These are phyloP conservation scores for Candida taoyuanica DNA, from an alignment of 805 yeast species.

Conservation along the genomic window DNA sequence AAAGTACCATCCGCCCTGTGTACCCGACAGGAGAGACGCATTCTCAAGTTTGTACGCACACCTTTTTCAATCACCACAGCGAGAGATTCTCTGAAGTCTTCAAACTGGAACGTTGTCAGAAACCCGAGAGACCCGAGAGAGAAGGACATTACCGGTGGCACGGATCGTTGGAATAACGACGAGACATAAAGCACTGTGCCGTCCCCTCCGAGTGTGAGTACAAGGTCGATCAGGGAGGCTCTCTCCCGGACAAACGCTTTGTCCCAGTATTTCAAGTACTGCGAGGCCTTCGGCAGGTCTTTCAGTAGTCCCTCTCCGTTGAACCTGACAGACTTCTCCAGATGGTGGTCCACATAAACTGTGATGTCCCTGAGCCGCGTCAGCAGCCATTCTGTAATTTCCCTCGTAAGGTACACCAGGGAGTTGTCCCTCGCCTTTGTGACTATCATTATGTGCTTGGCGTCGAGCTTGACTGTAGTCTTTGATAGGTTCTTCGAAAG, in stretches of 20 bases:
- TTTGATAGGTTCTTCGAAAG: slow-evolving; percentile 66
- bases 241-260: slow-evolving; percentile 44
- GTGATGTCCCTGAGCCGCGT: slow-evolving; percentile 33
- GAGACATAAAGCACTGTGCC: slow-evolving; percentile 92
- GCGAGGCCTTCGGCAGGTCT: slow-evolving; percentile 41
- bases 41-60: slow-evolving; percentile 71
- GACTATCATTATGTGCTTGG: slow-evolving; percentile 69
- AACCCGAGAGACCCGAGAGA: slow-evolving; percentile 91
- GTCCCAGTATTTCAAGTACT: slow-evolving; percentile 64
- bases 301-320: slow-evolving; percentile 47
- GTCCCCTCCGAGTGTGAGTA: slow-evolving; percentile 92
- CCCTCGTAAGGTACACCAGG: slow-evolving; percentile 68
- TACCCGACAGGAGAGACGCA: slow-evolving; percentile 84
- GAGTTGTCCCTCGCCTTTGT: slow-evolving; percentile 89
- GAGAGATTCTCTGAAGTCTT: slow-evolving; percentile 59
- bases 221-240: slow-evolving; percentile 59
- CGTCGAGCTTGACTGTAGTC: slow-evolving; percentile 67
- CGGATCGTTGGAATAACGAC: slow-evolving; percentile 74
- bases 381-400: slow-evolving; percentile 74
- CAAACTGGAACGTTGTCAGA: slow-evolving; percentile 79
- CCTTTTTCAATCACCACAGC: slow-evolving; percentile 60
- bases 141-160: slow-evolving; percentile 90
- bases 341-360: slow-evolving; percentile 71
- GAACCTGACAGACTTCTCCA: slow-evolving; percentile 60
- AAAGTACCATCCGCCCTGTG: slow-evolving; percentile 36